Base-by-base conservation (phyloP, 2,329 filamentous ascomycete species). In the Colletotrichum tabaci region DNA sequence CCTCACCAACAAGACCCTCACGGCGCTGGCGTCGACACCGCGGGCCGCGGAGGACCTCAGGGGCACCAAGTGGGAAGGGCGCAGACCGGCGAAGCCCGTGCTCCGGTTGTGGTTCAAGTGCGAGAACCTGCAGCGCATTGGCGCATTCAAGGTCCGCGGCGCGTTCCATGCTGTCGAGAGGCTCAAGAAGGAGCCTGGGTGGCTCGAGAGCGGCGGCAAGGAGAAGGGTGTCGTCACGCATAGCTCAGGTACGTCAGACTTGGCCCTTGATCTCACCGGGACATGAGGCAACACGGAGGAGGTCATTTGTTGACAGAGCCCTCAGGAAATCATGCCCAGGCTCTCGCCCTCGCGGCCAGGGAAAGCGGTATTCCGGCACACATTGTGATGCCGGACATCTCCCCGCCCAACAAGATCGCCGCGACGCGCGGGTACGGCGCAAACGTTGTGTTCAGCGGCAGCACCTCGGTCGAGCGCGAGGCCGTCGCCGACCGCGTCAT, bases 381-480 rank as follows among this genome's bases (percentile, higher is more conserved):
- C 84, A 95, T 98, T 78, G 91, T 98, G 71, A 98, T 98, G 96
- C 96, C 96, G 0, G 81, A 83, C n/a, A 96, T 96, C 78, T 92
- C 91, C 67, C 92, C 93, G 0, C 89, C 93, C n/a, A 91, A 91
- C 74, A 98, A 98, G 82, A 94, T 98, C 74, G 92, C 93, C 4
- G 95, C 92, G 0, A 98, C 96, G 0, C 85, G 87, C 75, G 88
- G 90, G 7, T 94, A 98, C 81, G 94, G 94, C 73, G 93, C 94
- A 5, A 86, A 87, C 50, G 88, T 98, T 42, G 86, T 94, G 67
- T 97, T 97, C 85, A 94, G 91, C 78, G 96, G 96, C 18, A 92
- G 91, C 69, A 98, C 95, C 2, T 89, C 89, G 50, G 84, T 88
- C 4, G 96, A 98, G 85, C 91, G 96, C 58, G 94, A 98, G 82